phyloP scores from a whole-genome alignment of 1,139 yeast genomes.

The Citeromyces hawaiiensis region DNA sequence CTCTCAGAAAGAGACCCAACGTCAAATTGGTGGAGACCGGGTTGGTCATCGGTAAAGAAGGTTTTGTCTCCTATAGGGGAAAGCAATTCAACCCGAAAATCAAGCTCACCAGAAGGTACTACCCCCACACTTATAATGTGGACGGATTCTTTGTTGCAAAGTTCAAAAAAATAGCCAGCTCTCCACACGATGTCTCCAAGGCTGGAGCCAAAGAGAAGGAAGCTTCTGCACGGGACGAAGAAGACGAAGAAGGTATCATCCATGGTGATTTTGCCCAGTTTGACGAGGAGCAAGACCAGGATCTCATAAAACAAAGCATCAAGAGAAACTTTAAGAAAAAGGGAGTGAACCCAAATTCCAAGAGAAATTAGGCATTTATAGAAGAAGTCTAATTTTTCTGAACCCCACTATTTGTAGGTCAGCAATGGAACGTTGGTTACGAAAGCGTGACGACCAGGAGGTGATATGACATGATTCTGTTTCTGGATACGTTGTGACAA shows the following conservation, averaged over 20 bases:
- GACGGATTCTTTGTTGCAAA: constrained; percentile 98
- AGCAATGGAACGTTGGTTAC: too few relatives aligned
- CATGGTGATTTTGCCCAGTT: constrained; percentile 79
- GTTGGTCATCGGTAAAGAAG: constrained; percentile 91
- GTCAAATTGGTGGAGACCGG: constrained; percentile 91
- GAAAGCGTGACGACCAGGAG: too few relatives aligned
- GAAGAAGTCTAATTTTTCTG: background rate
- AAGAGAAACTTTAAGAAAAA: constrained; percentile 63
- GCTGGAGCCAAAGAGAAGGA: constrained; percentile 89
- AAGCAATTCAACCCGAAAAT: constrained; percentile 74
- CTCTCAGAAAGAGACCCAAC: constrained; percentile 90
- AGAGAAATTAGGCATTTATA: constrained; percentile 8
- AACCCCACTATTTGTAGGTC: background rate
- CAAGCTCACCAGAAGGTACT: constrained; percentile 81
- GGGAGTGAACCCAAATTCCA: constrained; percentile 62
- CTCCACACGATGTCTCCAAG: constrained; percentile 72
- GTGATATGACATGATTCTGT: too few relatives aligned
- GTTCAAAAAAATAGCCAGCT: constrained; percentile 80
- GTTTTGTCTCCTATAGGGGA: constrained; percentile 88
- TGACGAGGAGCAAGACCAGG: constrained; percentile 64
- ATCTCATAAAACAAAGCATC: constrained; percentile 60
- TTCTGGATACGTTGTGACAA: too few relatives aligned
- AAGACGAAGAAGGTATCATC: constrained; percentile 69
- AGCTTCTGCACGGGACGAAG: constrained; percentile 63
- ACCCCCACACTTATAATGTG: constrained; percentile 96